Conservation (phyloP, 768 basidiomycete species). For the Phlebiopsis gigantea region DNA sequence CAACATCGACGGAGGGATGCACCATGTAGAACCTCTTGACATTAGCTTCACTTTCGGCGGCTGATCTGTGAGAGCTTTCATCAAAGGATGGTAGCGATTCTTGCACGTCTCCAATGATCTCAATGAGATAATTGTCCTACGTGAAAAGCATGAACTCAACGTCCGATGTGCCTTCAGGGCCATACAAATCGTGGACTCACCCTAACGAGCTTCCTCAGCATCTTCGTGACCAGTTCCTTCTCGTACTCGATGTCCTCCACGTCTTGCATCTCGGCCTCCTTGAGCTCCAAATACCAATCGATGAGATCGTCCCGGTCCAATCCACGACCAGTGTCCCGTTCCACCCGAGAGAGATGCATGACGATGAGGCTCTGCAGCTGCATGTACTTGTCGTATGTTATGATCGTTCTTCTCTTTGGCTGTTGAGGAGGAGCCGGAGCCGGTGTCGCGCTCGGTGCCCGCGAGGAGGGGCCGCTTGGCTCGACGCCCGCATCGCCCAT, state of each 20-base stretch:
- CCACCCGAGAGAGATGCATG: slow-evolving; percentile 70
- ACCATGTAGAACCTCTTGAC: slow-evolving; percentile 83
- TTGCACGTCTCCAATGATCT: slow-evolving; percentile 78
- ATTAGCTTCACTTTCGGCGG: slow-evolving; percentile 42
- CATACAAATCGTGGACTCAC: slow-evolving; percentile 34
- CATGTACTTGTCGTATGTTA: slow-evolving; percentile 95
- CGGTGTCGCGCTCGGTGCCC: slow-evolving; percentile 18
- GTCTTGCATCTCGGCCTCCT: slow-evolving; percentile 77
- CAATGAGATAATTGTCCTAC: slow-evolving; percentile 82
- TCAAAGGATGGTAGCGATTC: slow-evolving; percentile 67
- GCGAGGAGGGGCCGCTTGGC: slow-evolving; percentile 23
- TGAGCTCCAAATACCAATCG: slow-evolving; percentile 93
- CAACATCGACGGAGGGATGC: slow-evolving; percentile 81
- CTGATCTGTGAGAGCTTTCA: slow-evolving; percentile 51
- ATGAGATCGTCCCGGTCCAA: slow-evolving; percentile 88
- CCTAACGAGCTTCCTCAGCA: slow-evolving; percentile 87
- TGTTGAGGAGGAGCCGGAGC: slow-evolving; percentile 20
- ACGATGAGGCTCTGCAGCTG: slow-evolving; percentile 86
- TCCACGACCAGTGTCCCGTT: slow-evolving; percentile 70
- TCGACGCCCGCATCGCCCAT: slow-evolving; percentile 20
- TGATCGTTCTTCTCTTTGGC: slow-evolving; percentile 72
- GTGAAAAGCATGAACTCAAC: not conserved
- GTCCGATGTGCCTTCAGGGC: not conserved
- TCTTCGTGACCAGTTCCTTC: slow-evolving; percentile 84
- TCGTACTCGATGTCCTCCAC: slow-evolving; percentile 89